phyloP scores from a whole-genome alignment of 2,329 filamentous ascomycete genomes.

The Piedraia hortae region DNA sequence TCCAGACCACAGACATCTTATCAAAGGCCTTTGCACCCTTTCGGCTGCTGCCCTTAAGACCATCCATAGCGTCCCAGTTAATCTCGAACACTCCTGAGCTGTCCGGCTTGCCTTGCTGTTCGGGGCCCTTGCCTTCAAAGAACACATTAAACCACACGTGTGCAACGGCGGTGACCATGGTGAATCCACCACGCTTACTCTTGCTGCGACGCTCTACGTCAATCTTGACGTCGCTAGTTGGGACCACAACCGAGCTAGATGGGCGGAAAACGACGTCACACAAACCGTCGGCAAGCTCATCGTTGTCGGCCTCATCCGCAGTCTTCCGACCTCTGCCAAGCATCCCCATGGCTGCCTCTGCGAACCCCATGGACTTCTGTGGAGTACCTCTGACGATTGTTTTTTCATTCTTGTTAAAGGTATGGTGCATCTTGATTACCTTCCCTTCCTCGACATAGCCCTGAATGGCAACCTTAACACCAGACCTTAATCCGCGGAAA shows the following conservation, averaged over 20 bases:
- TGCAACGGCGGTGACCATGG: slow-evolving; percentile 75
- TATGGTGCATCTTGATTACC: slow-evolving; percentile 58
- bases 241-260: slow-evolving; percentile 35
- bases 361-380: slow-evolving; percentile 15
- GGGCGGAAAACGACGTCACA: slow-evolving; percentile 65
- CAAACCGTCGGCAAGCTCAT: slow-evolving; percentile 24
- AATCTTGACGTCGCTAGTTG: slow-evolving; percentile 70
- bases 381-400: slow-evolving; percentile 32
- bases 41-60: slow-evolving; percentile 64
- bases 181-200: slow-evolving; percentile 44
- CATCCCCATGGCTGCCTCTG: slow-evolving; percentile 18
- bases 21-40: slow-evolving; percentile 69
- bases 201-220: slow-evolving; percentile 68
- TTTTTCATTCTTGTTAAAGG: slow-evolving; percentile 46
- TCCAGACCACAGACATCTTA: slow-evolving; percentile 64
- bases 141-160: slow-evolving; percentile 94
- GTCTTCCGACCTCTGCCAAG: slow-evolving; percentile 8
- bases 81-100: slow-evolving; percentile 44
- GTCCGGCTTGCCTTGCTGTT: slow-evolving; percentile 35
- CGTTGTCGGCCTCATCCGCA: slow-evolving; percentile 1
- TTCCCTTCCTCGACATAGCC: slow-evolving; percentile 75
- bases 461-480: slow-evolving; percentile 66
- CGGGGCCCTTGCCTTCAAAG: slow-evolving; percentile 60
- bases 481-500: slow-evolving; percentile 63
- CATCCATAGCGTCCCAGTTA: slow-evolving; percentile 62